Evolutionary conservation across 1,284 basidiomycete genomes (phyloP).

Genomic region (Hymenochaete sp.): DNA sequence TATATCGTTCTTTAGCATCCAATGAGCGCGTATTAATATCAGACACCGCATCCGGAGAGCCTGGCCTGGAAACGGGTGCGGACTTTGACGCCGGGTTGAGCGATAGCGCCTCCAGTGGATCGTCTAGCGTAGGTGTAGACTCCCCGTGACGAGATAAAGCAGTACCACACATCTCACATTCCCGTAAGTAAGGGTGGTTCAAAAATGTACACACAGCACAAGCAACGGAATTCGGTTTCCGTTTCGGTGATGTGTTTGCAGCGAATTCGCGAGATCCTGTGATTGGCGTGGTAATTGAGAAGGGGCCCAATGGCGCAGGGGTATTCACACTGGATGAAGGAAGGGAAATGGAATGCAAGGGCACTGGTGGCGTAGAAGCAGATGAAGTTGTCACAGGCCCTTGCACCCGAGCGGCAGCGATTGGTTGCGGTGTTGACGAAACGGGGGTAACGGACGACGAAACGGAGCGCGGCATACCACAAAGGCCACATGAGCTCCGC

Average conservation of each 20-base stretch:
- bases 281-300: not conserved
- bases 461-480: slow-evolving; percentile 55
- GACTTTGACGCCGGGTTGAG: slow-evolving; percentile 37
- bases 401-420: slow-evolving; percentile 10
- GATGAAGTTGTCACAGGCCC: not conserved
- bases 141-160: slow-evolving; percentile 40
- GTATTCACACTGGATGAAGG: slow-evolving; percentile 13
- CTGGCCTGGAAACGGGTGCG: slow-evolving; percentile 50
- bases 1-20: slow-evolving; percentile 31
- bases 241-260: slow-evolving; percentile 3
- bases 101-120: no score
- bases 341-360: slow-evolving; percentile 11
- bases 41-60: slow-evolving; percentile 37
- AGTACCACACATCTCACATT: slow-evolving; percentile 87
- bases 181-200: slow-evolving; percentile 68
- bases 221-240: slow-evolving; percentile 31
- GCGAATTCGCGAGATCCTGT: not conserved
- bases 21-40: slow-evolving; percentile 25
- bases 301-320: slow-evolving; percentile 7
- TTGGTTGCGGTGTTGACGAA: slow-evolving; percentile 22
- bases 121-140: no score
- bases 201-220: slow-evolving; percentile 91
- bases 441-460: slow-evolving; percentile 18
- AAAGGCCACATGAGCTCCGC: slow-evolving; percentile 59
- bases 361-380: slow-evolving; percentile 2